phyloP scores from a whole-genome alignment of 306 rosid species.

The Neltuma alba region DNA sequence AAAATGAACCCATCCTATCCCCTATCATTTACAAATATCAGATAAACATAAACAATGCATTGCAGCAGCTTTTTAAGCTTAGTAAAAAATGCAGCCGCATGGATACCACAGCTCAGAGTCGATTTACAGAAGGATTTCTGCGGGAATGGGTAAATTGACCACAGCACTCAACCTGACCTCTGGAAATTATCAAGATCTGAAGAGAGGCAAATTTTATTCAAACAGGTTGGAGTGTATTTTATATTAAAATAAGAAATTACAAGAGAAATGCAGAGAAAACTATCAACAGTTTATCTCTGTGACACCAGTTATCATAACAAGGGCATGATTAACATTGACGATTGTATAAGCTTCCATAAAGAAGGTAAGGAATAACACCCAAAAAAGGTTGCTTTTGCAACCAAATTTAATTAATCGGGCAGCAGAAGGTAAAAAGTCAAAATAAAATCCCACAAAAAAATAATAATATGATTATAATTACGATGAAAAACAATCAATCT shows the following conservation, averaged over 20 bases:
- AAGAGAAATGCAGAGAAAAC: constrained; percentile 25
- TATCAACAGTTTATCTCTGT: constrained; percentile 33
- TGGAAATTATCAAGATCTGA: not conserved
- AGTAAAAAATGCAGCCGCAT: not conserved
- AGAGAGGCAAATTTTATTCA: constrained; percentile 18
- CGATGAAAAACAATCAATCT: constrained; percentile 46
- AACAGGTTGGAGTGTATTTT: constrained; percentile 4
- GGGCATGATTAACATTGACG: constrained; percentile 44
- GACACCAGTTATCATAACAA: constrained; percentile 43
- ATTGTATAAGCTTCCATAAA: constrained; percentile 26
- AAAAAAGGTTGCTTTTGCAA: constrained; percentile 57
- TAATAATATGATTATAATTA: constrained; percentile 23
- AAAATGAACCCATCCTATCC: not conserved
- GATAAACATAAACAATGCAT: not conserved
- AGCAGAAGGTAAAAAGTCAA: constrained; percentile 39
- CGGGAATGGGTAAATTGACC: not conserved
- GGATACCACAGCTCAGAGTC: not conserved
- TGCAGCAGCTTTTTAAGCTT: not conserved
- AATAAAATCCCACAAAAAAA: constrained; percentile 51
- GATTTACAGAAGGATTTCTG: not conserved
- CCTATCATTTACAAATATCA: not conserved
- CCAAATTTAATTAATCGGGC: constrained; percentile 62
- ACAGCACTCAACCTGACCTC: constrained; percentile 16
- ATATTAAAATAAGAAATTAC: constrained; percentile 33
- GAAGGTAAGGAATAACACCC: constrained; percentile 18